Base-by-base conservation (phyloP, 768 basidiomycete genomes). In the Suillus placidus region DNA sequence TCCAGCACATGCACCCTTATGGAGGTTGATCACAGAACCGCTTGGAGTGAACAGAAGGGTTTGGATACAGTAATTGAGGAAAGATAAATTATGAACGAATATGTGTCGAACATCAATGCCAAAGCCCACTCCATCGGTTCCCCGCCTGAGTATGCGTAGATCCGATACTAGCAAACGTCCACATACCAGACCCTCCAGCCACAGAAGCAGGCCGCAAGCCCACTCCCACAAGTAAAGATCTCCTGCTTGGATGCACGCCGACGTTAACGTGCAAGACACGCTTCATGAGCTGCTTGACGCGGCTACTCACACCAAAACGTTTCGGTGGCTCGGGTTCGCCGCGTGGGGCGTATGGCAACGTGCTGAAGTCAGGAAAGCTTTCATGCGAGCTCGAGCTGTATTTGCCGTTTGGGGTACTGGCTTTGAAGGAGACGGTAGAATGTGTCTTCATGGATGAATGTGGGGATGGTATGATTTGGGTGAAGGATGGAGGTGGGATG, bases 61-160 rank as follows among this genome's bases (percentile, higher is more conserved):
- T 35, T 18, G 52, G 18, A n/a, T 35, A 55, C 10, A 55, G 54
- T 55, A n/a, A 55, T 12, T 13, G 10, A 20, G 2, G 34, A 12
- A 30, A 13, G 7, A 55, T n/a, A 20, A 34, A 34, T 30, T 13
- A 55, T 34, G 32, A 55, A 34, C 20, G 32, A 34, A 55, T 35
- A 2, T 12, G 20, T 6, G 42, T 32, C 13, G 13, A 51, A 7
- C 2, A 57, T 63, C 58, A 70, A 38, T 64, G 64, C 72, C 73
- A 73, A 35, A 71, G 65, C n/a, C 68, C 72, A 13, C 68, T 71
- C 73, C 72, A 75, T 12, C 72, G 62, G 37, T 61, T 68, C 13
- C 57, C 62, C 16, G 12, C 60, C n/a, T 47, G 40, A 30, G 43
- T 40, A 18, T 60, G 64, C 43, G 49, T 42, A 26, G 65, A 70